These are phyloP conservation scores for Neurospora sp. DNA, from an alignment of 2,329 filamentous ascomycete species.

Conservation along the genomic window DNA sequence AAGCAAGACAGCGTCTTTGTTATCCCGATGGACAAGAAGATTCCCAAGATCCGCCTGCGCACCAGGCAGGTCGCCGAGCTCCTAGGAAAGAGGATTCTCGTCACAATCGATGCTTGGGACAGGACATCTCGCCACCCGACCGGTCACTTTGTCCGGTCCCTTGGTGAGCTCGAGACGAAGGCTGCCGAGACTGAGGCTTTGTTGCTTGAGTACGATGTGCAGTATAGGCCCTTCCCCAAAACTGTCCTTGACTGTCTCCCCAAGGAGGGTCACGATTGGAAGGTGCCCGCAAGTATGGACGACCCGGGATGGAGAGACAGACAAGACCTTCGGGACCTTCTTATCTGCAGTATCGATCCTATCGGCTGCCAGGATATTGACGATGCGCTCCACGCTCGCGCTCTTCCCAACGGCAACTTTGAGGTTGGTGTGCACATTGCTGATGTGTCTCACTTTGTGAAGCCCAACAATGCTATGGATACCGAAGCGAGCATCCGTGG, in stretches of 20 bases:
- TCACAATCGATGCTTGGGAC: conserved; percentile 94
- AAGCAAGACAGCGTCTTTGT: conserved; percentile 90
- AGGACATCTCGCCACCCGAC: conserved; percentile 84
- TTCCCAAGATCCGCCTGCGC: conserved; percentile 89
- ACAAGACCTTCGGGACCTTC: conserved; percentile 70
- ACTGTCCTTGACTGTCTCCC: conserved; percentile 90
- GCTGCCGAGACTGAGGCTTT: conserved; percentile 95
- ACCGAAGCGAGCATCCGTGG: conserved; percentile 86
- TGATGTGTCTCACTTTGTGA: conserved; percentile 98
- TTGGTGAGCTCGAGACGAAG: conserved; percentile 92
- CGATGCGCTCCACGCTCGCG: conserved; percentile 82
- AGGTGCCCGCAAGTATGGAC: conserved; percentile 66
- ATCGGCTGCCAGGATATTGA: conserved; percentile 96
- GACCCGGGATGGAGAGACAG: conserved; percentile 82
- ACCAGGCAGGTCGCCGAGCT: conserved; percentile 85
- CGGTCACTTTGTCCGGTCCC: conserved; percentile 85
- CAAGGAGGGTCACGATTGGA: conserved; percentile 86
- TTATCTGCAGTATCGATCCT: conserved; percentile 96
- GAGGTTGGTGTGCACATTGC: conserved; percentile 98
- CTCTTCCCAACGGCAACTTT: conserved; percentile 82
- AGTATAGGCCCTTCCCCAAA: conserved; percentile 95
- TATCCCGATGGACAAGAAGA: conserved; percentile 94
- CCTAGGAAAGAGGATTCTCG: conserved; percentile 80
- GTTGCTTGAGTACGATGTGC: conserved; percentile 90
- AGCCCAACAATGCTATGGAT: conserved; percentile 95